phyloP scores from a whole-genome alignment of 2,329 filamentous ascomycete species.

The Fusarium papillatum region DNA sequence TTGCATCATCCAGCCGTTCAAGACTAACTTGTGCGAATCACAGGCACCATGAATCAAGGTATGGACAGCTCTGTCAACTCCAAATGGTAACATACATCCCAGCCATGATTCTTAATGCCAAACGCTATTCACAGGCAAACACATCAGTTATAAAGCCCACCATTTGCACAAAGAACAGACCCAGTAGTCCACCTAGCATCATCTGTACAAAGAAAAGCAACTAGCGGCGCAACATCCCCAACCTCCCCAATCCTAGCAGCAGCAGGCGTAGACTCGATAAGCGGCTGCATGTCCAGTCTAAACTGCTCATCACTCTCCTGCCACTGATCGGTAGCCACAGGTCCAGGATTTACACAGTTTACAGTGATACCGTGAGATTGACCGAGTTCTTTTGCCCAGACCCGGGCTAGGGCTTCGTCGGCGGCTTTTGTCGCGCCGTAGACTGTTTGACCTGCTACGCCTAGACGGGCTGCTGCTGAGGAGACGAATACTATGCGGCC shows the following conservation, averaged over 20 bases:
- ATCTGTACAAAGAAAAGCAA: conserved; percentile 47
- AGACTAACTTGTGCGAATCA: not conserved
- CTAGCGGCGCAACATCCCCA: conserved; percentile 48
- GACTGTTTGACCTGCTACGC: conserved; percentile 44
- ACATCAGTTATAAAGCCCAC: conserved; percentile 38
- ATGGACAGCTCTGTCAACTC: not conserved
- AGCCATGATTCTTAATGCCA: not conserved
- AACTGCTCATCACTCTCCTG: conserved; percentile 45
- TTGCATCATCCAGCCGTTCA: too few relatives aligned
- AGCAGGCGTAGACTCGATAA: conserved; percentile 49
- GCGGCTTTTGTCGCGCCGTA: conserved; percentile 53
- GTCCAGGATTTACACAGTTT: conserved; percentile 50
- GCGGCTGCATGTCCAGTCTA: conserved; percentile 46
- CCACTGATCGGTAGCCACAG: conserved; percentile 45
- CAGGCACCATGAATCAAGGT: not conserved
- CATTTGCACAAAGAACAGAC: conserved; percentile 45
- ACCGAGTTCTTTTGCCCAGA: conserved; percentile 50
- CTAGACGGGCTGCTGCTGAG: conserved; percentile 48
- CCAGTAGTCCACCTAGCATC: conserved; percentile 48
- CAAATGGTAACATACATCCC: accelerated
- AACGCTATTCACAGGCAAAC: not conserved
- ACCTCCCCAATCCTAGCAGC: conserved; percentile 46
- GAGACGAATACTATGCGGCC: conserved; percentile 52
- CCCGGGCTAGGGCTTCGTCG: conserved; percentile 43
- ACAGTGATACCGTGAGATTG: conserved; percentile 45